Conservation (phyloP, 192 early-diverging fungal genomes). For the Linnemannia zychae region DNA sequence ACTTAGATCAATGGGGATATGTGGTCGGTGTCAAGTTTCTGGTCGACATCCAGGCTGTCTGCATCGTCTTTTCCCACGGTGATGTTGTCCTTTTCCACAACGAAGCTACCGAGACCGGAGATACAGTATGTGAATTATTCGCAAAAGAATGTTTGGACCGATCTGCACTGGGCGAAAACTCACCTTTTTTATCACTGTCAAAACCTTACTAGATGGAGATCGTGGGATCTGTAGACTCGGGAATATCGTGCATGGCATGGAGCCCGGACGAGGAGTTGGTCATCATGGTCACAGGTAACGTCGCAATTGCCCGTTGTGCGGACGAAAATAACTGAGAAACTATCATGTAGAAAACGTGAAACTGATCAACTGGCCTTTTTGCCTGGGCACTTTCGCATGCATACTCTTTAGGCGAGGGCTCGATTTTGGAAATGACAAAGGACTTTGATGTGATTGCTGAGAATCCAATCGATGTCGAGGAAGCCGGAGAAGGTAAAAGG, state of each 20-base stretch:
- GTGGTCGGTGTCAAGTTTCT: slow-evolving; percentile 67
- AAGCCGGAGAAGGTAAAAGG: slow-evolving; percentile 73
- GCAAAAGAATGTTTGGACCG: not conserved
- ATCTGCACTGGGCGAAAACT: not conserved
- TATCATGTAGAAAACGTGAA: too few relatives aligned
- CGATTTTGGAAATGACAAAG: slow-evolving; percentile 90
- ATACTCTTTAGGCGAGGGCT: slow-evolving; percentile 64
- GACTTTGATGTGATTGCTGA: slow-evolving; percentile 94
- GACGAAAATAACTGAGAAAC: not conserved
- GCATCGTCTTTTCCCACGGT: slow-evolving; percentile 64
- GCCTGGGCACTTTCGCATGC: not conserved
- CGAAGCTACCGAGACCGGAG: slow-evolving; percentile 56
- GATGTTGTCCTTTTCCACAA: slow-evolving; percentile 68
- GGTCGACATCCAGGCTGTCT: slow-evolving; percentile 67
- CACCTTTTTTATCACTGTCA: not conserved
- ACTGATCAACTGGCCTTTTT: not conserved
- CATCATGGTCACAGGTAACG: slow-evolving; percentile 79
- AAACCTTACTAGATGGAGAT: slow-evolving; percentile 63
- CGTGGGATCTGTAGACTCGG: slow-evolving; percentile 83
- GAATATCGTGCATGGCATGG: slow-evolving; percentile 82
- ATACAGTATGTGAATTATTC: slow-evolving; percentile 17
- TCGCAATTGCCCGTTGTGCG: not conserved
- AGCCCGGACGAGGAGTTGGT: slow-evolving; percentile 93
- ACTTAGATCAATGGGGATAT: slow-evolving; percentile 43
- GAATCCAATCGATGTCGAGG: slow-evolving; percentile 76